Base-by-base conservation (phyloP, 2,329 filamentous ascomycete species). In the Cladosporium sp. region DNA sequence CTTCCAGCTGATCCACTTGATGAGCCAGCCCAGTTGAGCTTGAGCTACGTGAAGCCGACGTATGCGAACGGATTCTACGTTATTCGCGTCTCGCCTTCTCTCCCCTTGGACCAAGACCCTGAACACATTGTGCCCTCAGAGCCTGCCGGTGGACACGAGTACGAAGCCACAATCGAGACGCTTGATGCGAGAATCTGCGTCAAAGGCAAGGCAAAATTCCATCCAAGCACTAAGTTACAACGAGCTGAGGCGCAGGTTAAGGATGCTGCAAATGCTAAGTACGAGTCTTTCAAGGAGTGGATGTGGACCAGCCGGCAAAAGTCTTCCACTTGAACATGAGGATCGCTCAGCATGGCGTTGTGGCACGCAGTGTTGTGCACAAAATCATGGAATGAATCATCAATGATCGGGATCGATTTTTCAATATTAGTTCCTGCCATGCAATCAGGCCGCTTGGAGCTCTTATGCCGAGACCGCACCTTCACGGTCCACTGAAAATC, bases 1-100 rank as follows among this genome's bases (percentile, higher is more conserved):
- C 51, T 15, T 18, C 56, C 33, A 12, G 25, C 50, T 3, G 38
- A 30, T 5, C 47, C 20, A 3, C 49, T 55, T 4, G 52, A 55
- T 13, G 67, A 68, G 36, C 70, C 71, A 2, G 63, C 61, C 20
- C 64, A 69, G 11, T 52, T 76, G 51, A 70, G 66, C 36, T 62
- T 90, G 42, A 74, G 76, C 47, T 91, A 89, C 64, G 73, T 78
- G 38, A 76, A 74, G 50, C 82, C 82, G 0, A 80, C 82, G 7
- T 66, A 74, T 30, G 77, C 79, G 33, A 77, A 78, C 47, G 70
- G 73, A 33, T 86, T 85, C 64, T 88, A 87, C 67, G 72, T 85
- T 27, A 68, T 89, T 6, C 72, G 75, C 50, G 72, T 75, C 11
- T 64, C 69, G 45, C 75, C 72, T 27, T 60, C 56, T 20, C 39